Evolutionary conservation across 768 basidiomycete species (phyloP), one percentile per base, ranked within the genome.

Genomic region (Lactarius hengduanensis): DNA sequence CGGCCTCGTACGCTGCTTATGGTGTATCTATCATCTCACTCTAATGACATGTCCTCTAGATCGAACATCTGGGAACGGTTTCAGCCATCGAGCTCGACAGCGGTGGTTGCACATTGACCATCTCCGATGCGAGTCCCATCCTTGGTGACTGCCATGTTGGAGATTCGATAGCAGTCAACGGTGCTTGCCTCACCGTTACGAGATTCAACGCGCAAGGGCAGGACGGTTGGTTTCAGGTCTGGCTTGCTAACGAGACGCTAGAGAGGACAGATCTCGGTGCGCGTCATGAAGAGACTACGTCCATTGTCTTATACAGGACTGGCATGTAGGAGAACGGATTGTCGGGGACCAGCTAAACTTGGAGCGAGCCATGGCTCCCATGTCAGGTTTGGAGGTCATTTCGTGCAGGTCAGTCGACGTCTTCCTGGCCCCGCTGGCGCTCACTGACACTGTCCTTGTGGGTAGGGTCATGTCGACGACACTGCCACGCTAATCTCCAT

Each of bases 231-330:
- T 98, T 99, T 81, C 91, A 86, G 73, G 93, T 98, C 57, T 96
- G 95, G 83, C 79, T 99, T 57, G 96, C 96, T 55, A 96, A 96
- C 71, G 97, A 99, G 80, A 98, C 97, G 16, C 78, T 99, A 66
- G 82, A 86, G 61, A 81, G 94, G 76, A 98, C 96, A 2, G 92
- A 98, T 78, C 80, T 98, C 38, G 97, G 96, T 92, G 54, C 57
- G 74, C 71, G 79, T 47, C 22, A 32, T 64, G 26, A 30, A 15
- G 34, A 30, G 43, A 8, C 26, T 57, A 53, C 57, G 34, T 60
- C 16, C 30, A 22, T 20, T 18, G 53, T 26, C 50, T 59, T 36
- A 67, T 38, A 38, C 57, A 22, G 59, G 61, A 7, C 43, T 64
- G 38, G 0, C 70, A 18, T 3, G 26, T 18, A 96, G 94, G 95